A percentile compares a stretch with the other conserved stretches of the same genome.
phyloP scores from a whole-genome alignment of 2,329 filamentous ascomycete genomes.

The Tolypocladium inflatum region DNA sequence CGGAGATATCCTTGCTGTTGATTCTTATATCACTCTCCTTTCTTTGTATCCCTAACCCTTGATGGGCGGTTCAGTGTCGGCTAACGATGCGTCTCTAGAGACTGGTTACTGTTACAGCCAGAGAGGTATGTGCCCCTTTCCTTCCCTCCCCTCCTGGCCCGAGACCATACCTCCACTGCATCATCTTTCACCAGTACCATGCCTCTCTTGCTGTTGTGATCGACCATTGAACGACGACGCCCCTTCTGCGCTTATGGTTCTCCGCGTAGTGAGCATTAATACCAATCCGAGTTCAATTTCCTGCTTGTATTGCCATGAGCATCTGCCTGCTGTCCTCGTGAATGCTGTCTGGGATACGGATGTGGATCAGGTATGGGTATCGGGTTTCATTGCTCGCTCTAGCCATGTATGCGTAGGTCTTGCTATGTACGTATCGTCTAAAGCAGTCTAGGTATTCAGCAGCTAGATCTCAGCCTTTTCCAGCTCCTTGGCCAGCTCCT shows the following conservation, averaged over 20 bases:
- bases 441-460: not conserved
- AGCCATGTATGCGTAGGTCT: slow-evolving; percentile 3
- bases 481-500: slow-evolving; percentile 67
- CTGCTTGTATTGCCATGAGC: no score
- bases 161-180: not conserved
- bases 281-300: not conserved
- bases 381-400: slow-evolving; percentile 16
- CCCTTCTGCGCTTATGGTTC: not conserved
- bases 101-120: slow-evolving; percentile 7
- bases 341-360: not conserved
- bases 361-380: slow-evolving; percentile 12
- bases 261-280: not conserved
- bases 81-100: slow-evolving; percentile 11
- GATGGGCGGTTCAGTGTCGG: slow-evolving; percentile 9
- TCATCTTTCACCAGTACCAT: not conserved
- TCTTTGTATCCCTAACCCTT: not conserved
- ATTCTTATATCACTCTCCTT: slow-evolving; percentile 1
- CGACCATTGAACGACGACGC: not conserved
- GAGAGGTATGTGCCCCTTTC: slow-evolving; percentile 13
- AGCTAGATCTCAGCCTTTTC: slow-evolving; percentile 55
- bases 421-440: slow-evolving; percentile 3
- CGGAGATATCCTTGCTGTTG: slow-evolving; percentile 5
- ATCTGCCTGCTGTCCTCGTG: not conserved
- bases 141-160: not conserved
- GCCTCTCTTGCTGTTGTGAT: not conserved